Percentiles rank a stretch among this genome's conserved stretches.
phyloP scores from a whole-genome alignment of 2,329 filamentous ascomycete genomes.

The Scytalidium lignicola region DNA sequence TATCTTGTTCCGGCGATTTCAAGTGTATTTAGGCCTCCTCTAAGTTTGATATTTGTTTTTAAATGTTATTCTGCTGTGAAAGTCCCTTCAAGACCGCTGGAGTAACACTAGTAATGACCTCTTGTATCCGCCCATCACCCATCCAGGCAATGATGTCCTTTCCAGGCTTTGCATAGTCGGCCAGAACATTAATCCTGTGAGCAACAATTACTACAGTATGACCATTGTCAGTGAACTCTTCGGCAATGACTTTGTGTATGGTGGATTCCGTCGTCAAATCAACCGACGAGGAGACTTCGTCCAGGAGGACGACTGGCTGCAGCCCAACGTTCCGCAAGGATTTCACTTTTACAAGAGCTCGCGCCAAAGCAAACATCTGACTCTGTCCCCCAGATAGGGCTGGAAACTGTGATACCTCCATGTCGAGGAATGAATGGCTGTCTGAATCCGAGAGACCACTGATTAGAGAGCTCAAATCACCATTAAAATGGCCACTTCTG shows the following conservation, averaged over 20 bases:
- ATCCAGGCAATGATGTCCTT: conserved; percentile 25
- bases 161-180: conserved; percentile 16
- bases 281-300: conserved; percentile 37
- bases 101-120: no score
- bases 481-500: neutral
- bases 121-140: conserved; percentile 15
- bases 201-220: conserved; percentile 31
- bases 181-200: conserved; percentile 27
- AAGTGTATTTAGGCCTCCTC: no score
- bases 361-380: conserved; percentile 43
- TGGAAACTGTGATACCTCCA: conserved; percentile 19
- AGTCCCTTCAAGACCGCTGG: no score
- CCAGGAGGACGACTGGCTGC: conserved; percentile 34
- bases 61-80: no score
- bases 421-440: conserved; percentile 21
- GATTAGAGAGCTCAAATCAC: neutral
- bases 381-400: conserved; percentile 35
- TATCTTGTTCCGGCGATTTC: no score
- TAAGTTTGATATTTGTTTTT: no score
- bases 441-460: neutral
- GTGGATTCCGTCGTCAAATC: conserved; percentile 28
- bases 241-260: conserved; percentile 27
- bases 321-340: conserved; percentile 2
- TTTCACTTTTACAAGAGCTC: conserved; percentile 35
- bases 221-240: conserved; percentile 23